Base-by-base conservation (phyloP, 2,329 filamentous ascomycete genomes). In the Penicillium sp. region DNA sequence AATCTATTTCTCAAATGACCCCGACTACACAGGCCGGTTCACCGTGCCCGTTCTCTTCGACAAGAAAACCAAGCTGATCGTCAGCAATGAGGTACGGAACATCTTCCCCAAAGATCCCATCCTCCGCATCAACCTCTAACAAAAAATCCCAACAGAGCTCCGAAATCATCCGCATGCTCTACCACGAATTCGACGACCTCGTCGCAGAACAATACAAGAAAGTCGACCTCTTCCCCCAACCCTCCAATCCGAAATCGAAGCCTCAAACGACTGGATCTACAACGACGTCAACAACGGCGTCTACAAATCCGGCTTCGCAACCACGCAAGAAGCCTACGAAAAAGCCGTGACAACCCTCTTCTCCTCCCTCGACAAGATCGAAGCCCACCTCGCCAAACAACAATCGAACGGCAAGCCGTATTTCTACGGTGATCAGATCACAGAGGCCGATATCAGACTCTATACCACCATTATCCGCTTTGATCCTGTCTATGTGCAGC, bases 151-250 rank as follows among this genome's bases (percentile, higher is more conserved):
- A 73, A 11, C 53, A 73, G 71, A 77, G 87, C 70, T 84, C 85
- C 58, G 91, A 96, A 74, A 95, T 96, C 67, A 84, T 95, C 68
- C 84, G 91, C 65, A 95, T 95, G 88, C 76, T 96, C 54, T 88
- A 88, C 66, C 79, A 78, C 35, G 88, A 83, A 68, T 97, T 97
- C 66, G 84, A 97, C 68, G 79, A 81, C 55, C 65, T 88, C 30
- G 67, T 91, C 19, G 79, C 79, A 0, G 75, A 79, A 2, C 68
- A 84, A 64, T 80, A 81, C 66, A 79, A 79, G 50, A 69, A 72
- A 2, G 66, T 91, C 4, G 80, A 85, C 38, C 77, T 91, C 34
- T 88, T 87, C 67, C 89, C 0, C 66, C 78, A 36, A 63, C 76
- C 0, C 74, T 95, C n/a, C 78, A 77, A 36, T 61, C 61, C 34